These are phyloP conservation scores for Aphanomyces stellatus DNA, from an alignment of 352 stramenopile species.

Conservation along the genomic window DNA sequence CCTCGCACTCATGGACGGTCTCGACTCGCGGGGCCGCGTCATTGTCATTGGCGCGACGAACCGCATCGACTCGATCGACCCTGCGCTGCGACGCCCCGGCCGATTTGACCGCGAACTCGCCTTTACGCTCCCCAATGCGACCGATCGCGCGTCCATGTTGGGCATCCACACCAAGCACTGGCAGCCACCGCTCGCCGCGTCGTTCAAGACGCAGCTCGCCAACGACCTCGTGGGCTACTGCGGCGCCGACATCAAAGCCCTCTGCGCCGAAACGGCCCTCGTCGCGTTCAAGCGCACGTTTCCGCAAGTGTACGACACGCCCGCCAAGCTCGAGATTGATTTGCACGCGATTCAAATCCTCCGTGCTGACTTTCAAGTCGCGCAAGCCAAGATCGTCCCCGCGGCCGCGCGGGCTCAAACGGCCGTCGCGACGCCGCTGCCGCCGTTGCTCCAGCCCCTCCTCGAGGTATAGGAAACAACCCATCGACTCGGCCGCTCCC, in stretches of 20 bases:
- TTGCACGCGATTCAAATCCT: constrained; percentile 61
- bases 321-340: constrained; percentile 71
- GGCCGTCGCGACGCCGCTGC: constrained; percentile 65
- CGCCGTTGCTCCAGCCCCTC: constrained; percentile 36
- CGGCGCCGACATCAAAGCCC: constrained; percentile 86
- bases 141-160: constrained; percentile 79
- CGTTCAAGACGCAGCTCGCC: constrained; percentile 66
- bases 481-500: neutral
- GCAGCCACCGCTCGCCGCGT: constrained; percentile 55
- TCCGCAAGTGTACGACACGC: constrained; percentile 77
- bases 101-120: constrained; percentile 88
- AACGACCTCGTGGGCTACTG: constrained; percentile 85
- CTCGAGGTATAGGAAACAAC: constrained; percentile 22
- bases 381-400: constrained; percentile 71
- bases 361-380: constrained; percentile 57
- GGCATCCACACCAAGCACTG: constrained; percentile 82
- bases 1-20: constrained; percentile 89
- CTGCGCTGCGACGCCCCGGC: constrained; percentile 87
- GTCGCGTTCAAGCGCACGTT: constrained; percentile 80
- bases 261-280: constrained; percentile 86
- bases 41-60: constrained; percentile 99
- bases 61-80: constrained; percentile 92
- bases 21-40: constrained; percentile 82
- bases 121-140: constrained; percentile 82
- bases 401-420: constrained; percentile 66